phyloP scores from a whole-genome alignment of 345 rosid species.

The Schrenkiella parvula region DNA sequence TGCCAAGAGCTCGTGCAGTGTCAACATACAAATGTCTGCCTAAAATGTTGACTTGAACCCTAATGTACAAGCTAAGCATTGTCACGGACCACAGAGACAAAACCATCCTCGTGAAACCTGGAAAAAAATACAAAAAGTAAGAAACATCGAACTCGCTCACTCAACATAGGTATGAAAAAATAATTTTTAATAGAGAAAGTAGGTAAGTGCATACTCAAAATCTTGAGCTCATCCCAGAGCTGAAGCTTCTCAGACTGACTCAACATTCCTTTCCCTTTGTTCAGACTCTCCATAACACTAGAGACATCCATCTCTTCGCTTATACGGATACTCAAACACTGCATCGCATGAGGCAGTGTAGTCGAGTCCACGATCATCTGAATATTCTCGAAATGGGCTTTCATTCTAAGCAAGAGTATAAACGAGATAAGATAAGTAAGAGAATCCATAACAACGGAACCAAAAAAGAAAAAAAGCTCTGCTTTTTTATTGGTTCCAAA shows the following conservation, averaged over 20 bases:
- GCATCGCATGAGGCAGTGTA: conserved; percentile 85
- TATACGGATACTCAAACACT: conserved; percentile 46
- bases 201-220: conserved; percentile 49
- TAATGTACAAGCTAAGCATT: conserved; percentile 76
- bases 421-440: background rate
- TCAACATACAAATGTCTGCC: conserved; percentile 94
- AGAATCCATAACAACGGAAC: background rate
- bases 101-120: conserved; percentile 91
- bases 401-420: conserved; percentile 51
- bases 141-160: background rate
- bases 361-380: conserved; percentile 80
- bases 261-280: conserved; percentile 70
- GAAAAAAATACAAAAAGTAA: background rate
- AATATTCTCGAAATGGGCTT: conserved; percentile 78
- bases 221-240: conserved; percentile 87
- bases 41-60: conserved; percentile 94
- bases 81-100: conserved; percentile 85
- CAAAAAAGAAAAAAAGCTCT: background rate
- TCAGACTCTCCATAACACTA: conserved; percentile 61
- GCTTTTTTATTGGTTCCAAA: background rate
- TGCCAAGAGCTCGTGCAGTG: conserved; percentile 74
- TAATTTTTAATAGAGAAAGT: background rate
- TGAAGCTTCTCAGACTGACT: conserved; percentile 73
- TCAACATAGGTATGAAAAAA: background rate
- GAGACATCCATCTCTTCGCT: conserved; percentile 71